Evolutionary conservation across 1,284 basidiomycete genomes (phyloP), one percentile per base, ranked within the genome.

Genomic region (Puccinia triticina): DNA sequence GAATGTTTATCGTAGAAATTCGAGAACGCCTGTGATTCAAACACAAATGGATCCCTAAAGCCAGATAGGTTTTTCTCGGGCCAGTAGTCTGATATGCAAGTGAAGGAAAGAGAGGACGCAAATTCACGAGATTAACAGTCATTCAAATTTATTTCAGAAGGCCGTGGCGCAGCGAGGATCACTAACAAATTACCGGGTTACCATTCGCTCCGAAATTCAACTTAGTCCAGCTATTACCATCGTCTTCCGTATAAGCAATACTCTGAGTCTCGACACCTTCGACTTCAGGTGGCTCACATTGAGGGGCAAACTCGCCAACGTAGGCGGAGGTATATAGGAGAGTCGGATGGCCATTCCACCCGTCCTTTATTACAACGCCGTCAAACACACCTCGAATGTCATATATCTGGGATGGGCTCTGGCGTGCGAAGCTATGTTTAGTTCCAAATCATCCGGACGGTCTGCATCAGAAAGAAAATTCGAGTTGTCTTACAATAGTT

Each of bases 301-400:
- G 83, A 21, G 83, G 83, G 26, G 84, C 84, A 23, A 85, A 83
- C 23, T 83, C 83, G 18, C 83, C 84, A 8, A 83, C 82, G 43
- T 55, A 77, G 23, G 83, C 83, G 14, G 83, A 83, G n/a, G 85
- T 85, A 82, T 85, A 85, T 34, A 85, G 57, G 53, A 84, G 83
- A 16, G 83, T 83, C 8, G 84, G 84, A 59, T 83, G 43, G 0
- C 84, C 84, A 8, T 85, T 72, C 71, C 71, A 78, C 0, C 85
- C 85, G 29, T 79, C 53, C 66, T 83, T 75, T 50, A 85, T 79
- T 23, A 85, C 84, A 0, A 77, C 79, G 14, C 85, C 85, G 57
- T 85, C 85, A 57, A 85, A 85, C 8, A 85, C 85, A 16, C 84
- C 85, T 11, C 84, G 83, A 72, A 85, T 85, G 50, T 85, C 85